Percentiles rank a stretch among this genome's conserved stretches.
Evolutionary conservation across 140 eudicot genomes (phyloP).

Genomic region (Bidens hawaiensis): DNA sequence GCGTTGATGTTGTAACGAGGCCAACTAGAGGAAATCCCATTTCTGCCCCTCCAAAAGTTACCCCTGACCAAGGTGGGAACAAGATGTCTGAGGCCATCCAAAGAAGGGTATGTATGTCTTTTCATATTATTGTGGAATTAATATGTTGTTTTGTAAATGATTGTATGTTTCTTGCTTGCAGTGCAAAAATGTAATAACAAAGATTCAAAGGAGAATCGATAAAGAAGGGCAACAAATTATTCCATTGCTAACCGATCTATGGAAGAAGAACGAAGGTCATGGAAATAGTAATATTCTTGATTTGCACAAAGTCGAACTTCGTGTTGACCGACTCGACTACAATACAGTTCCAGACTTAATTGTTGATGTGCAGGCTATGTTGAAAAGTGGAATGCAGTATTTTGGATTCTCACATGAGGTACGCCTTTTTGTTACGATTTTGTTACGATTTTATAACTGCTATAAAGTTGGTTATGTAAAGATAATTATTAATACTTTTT

Average conservation of each 20-base stretch:
- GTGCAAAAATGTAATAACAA: constrained; percentile 84
- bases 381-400: constrained; percentile 66
- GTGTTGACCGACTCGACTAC: constrained; percentile 62
- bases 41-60: constrained; percentile 43
- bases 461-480: too few species aligned
- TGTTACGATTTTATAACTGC: background rate
- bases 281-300: constrained; percentile 57
- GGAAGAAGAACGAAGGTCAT: constrained; percentile 64
- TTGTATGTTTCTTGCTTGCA: constrained; percentile 23
- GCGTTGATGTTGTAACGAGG: constrained; percentile 41
- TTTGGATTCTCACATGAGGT: constrained; percentile 86
- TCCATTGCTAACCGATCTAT: constrained; percentile 80
- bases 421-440: constrained; percentile 7
- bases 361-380: constrained; percentile 79
- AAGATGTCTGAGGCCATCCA: constrained; percentile 70
- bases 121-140: background rate
- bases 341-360: constrained; percentile 68
- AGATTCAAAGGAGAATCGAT: constrained; percentile 73
- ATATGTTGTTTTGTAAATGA: background rate
- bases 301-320: constrained; percentile 58
- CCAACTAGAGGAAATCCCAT: constrained; percentile 45
- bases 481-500: background rate
- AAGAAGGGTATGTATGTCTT: constrained; percentile 56
- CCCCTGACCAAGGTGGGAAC: constrained; percentile 39
- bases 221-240: constrained; percentile 82